Conservation (phyloP, 768 basidiomycete genomes). For the Tephrocybe sp. region DNA sequence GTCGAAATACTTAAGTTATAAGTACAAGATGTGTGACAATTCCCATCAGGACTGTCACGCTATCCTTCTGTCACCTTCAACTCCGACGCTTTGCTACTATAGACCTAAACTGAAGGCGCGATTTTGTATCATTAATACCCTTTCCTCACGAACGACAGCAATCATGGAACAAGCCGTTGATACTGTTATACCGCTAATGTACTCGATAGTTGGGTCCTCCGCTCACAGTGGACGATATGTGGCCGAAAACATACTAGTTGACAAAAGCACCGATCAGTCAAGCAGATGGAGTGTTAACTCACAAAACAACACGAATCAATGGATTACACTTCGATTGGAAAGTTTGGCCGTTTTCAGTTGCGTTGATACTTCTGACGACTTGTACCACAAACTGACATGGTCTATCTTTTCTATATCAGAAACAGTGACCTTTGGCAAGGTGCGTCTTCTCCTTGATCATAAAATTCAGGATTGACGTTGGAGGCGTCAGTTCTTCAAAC, state of each 20-base stretch:
- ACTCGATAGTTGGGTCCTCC: conserved; percentile 60
- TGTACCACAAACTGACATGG: conserved; percentile 6
- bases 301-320: conserved; percentile 61
- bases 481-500: conserved; percentile 37
- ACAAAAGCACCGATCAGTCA: conserved; percentile 60
- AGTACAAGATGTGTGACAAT: no score
- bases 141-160: conserved; percentile 10
- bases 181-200: conserved; percentile 35
- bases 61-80: no score
- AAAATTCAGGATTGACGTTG: conserved; percentile 1
- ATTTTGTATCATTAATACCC: not conserved
- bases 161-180: conserved; percentile 1
- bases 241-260: conserved; percentile 67
- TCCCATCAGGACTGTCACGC: no score
- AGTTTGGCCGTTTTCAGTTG: conserved; percentile 65
- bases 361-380: conserved; percentile 23
- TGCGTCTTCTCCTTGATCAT: conserved; percentile 25
- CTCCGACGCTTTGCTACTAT: no score
- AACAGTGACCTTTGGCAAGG: conserved; percentile 82
- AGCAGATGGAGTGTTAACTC: conserved; percentile 79
- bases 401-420: conserved; percentile 37
- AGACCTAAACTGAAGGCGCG: no score
- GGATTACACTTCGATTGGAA: conserved; percentile 70
- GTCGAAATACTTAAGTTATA: no score
- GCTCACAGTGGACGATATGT: conserved; percentile 71